Evolutionary conservation across 306 rosid genomes (phyloP).

Genomic region (Dalbergia oliveri): DNA sequence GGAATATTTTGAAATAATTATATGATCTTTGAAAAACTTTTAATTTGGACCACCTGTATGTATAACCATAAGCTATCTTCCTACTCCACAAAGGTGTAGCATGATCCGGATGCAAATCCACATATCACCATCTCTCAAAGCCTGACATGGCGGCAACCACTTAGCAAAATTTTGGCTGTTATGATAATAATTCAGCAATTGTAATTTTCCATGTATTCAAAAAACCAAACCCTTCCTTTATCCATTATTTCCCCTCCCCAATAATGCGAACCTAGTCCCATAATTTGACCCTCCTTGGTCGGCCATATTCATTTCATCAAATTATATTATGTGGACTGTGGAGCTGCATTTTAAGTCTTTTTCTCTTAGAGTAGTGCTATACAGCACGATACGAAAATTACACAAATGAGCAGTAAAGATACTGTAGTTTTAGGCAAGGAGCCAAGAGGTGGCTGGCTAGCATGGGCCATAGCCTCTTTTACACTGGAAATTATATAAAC

Average conservation of each 20-base stretch:
- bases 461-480: no score
- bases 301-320: not conserved
- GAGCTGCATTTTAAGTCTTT: not conserved
- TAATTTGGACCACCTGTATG: no score
- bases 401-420: no score
- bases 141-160: conserved; percentile 48
- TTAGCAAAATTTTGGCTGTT: conserved; percentile 29
- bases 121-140: conserved; percentile 44
- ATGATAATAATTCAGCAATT: conserved; percentile 45
- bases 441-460: no score
- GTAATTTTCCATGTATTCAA: conserved; percentile 45
- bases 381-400: no score
- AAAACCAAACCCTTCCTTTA: not conserved
- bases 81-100: conserved; percentile 19
- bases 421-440: no score
- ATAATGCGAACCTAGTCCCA: conserved; percentile 28
- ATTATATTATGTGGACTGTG: not conserved
- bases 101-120: conserved; percentile 37
- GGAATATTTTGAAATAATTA: no score
- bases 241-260: not conserved
- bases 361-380: no score
- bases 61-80: not conserved
- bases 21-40: no score
- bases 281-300: conserved; percentile 9
- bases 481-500: no score